Base-by-base conservation (phyloP, 1,139 yeast genomes). In the Yamadazyma diddensiae region DNA sequence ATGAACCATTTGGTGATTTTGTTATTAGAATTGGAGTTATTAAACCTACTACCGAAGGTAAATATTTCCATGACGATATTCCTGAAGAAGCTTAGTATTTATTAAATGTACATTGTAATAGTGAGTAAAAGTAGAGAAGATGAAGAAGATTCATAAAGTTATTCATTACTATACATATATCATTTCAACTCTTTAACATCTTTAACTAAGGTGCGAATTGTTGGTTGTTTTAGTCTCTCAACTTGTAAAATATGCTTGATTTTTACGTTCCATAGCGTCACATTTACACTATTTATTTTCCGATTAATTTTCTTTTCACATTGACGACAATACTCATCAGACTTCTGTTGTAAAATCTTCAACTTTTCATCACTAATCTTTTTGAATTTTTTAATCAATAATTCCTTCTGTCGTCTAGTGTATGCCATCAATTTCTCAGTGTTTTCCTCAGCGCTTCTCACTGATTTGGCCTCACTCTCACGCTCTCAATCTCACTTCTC, bases 1-100 rank as follows among this genome's bases (percentile, higher is more conserved):
- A 86, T 36, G 97, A 92, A 62, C 97, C 87, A 40, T 92, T 92
- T 55, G 98, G 98, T 53, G 97, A 92, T 59, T 92, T 84, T 70
- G 77, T 83, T 47, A 75, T 92, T 44, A 80, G 97, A 64, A 75
- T 70, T 29, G 96, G 95, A 15, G 75, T 87, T 36, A 87, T 92
- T 54, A 82, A 82, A 51, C 94, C 90, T 42, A 90, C 97, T 21
- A 63, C 77, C 30, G 95, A 87, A 59, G 98, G 98, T 43, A 85
- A 83, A 58, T 80, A 77, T 57, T 90, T 92, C 86, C 95, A 94
- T 70, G 97, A 90, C 41, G 94, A 85, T 53, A 77, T 90, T 43
- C 84, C 94, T 26, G 96, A 84, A 56, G 90, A 82, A 36, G 83
- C 82, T 22, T 37, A 21, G 19, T 26, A 22, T 25, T 34, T 31